Evolutionary conservation across 768 basidiomycete genomes (phyloP), one percentile per base, ranked within the genome.

Genomic region (Phanerochaete sordida): DNA sequence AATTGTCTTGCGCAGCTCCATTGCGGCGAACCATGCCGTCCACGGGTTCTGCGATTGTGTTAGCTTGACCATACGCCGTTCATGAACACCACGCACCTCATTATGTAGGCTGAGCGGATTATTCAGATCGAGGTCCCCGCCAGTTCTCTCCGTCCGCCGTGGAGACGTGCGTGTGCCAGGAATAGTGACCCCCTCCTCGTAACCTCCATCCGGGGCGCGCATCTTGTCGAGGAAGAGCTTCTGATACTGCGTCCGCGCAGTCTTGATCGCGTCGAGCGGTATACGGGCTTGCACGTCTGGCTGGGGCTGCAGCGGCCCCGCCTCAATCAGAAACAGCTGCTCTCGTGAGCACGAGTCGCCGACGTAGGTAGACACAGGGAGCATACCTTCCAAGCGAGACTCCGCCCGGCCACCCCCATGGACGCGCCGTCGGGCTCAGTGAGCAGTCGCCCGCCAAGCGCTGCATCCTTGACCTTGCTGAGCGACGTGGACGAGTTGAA

Each of bases 11-110:
- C 95, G 82, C 39, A 98, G 77, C 60, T 98, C 97, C 19, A 95
- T 81, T 43, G 93, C 84, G 28, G 85, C 79, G 72, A 98, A 99
- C 93, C 94, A 98, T 49, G 86, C 84, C 65, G 86, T 90, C 97
- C 97, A 99, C 11, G 95, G 95, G 73, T 95, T 97, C 87, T 95
- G 46, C 2, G 63, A 51, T 8, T 58, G 57, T 23, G n/a, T 52
- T 19, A 33, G 33, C 15, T 30, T 23, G 50, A 7, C 24, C 39
- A 43, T 12, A 56, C 11, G 15, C 24, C 45, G 49, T 33, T 33
- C 15, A 4, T 28, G 24, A 35, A 13, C 13, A 35, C 35, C 13
- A 45, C 75, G 49, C 57, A 89, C 88, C 79, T 91, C 85, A 58
- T 86, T 81, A 65, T 93, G 85, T 61, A 92, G 74, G 70, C 90